A percentile compares a stretch with the other conserved stretches of the same genome.
Conservation (phyloP, 1,139 yeast species). For the Suhomyces kunorum region DNA sequence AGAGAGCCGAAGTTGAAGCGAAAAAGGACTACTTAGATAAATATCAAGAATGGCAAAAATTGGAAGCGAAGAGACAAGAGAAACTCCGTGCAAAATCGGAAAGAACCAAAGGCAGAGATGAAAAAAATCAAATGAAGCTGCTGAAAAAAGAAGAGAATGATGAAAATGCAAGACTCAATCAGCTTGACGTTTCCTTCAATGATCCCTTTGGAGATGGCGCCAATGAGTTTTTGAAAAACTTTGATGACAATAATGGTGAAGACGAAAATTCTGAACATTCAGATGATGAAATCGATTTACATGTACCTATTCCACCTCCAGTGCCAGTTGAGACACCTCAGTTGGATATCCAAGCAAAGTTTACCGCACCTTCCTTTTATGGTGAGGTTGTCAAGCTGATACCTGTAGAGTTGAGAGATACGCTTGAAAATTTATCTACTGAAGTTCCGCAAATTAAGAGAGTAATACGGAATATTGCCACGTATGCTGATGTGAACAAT, state of each 20-base stretch:
- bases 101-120: conserved; percentile 17
- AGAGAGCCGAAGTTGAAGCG: conserved; percentile 14
- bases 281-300: conserved; percentile 12
- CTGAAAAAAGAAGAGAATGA: conserved; percentile 17
- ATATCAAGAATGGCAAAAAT: conserved; percentile 22
- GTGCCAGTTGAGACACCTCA: conserved; percentile 23
- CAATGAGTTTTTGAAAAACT: conserved; percentile 16
- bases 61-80: conserved; percentile 23
- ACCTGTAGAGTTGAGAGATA: conserved; percentile 38
- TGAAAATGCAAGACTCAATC: conserved; percentile 15
- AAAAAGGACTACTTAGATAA: conserved; percentile 17
- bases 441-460: conserved; percentile 32
- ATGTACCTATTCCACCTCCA: conserved; percentile 24
- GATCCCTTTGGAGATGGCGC: conserved; percentile 22
- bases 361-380: conserved; percentile 38
- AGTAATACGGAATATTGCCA: conserved; percentile 37
- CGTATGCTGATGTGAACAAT: conserved; percentile 35
- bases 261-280: conserved; percentile 13
- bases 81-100: conserved; percentile 16
- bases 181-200: conserved; percentile 22
- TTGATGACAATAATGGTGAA: conserved; percentile 11
- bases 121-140: conserved; percentile 18
- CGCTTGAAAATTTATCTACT: conserved; percentile 4
- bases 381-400: conserved; percentile 35
- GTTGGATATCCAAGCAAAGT: conserved; percentile 26